Evolutionary conservation across 1,139 yeast species (phyloP).

Genomic region (Magnusiomyces fungicola): DNA sequence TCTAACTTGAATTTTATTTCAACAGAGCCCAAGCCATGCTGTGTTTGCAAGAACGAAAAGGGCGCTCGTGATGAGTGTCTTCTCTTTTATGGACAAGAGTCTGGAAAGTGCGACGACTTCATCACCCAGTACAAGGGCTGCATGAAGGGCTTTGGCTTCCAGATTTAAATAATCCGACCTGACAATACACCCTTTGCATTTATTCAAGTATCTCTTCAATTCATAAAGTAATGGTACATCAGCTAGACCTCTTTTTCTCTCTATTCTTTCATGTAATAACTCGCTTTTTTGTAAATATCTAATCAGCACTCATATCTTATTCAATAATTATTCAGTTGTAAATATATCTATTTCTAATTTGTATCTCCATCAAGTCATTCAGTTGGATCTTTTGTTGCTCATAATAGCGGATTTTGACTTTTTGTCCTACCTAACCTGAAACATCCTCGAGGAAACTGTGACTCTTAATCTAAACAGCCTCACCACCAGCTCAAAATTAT

Average conservation of each 20-base stretch:
- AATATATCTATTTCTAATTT: neutral
- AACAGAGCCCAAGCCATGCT: constrained; percentile 80
- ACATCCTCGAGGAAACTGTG: too few species aligned
- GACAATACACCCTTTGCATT: neutral
- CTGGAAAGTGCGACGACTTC: constrained; percentile 70
- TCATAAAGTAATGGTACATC: too few species aligned
- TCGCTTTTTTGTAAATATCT: constrained; percentile 1
- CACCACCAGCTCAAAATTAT: too few species aligned
- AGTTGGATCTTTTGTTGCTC: too few species aligned
- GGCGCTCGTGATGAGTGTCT: constrained; percentile 80
- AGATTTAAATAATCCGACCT: constrained; percentile 28
- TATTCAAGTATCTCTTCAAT: neutral
- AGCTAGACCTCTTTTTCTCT: neutral
- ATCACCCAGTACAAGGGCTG: constrained; percentile 70
- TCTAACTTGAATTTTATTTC: too few species aligned
- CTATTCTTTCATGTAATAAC: neutral
- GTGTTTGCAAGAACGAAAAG: constrained; percentile 88
- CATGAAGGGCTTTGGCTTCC: constrained; percentile 89
- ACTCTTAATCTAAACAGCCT: too few species aligned
- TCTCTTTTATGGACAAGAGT: constrained; percentile 72
- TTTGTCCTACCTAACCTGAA: too few species aligned
- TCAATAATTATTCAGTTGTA: neutral
- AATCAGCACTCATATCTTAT: neutral
- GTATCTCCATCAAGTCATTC: too few species aligned
- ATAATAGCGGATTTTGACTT: too few species aligned